phyloP scores from a whole-genome alignment of 192 early-diverging fungal genomes.

The Gamsiella multidivaricata region DNA sequence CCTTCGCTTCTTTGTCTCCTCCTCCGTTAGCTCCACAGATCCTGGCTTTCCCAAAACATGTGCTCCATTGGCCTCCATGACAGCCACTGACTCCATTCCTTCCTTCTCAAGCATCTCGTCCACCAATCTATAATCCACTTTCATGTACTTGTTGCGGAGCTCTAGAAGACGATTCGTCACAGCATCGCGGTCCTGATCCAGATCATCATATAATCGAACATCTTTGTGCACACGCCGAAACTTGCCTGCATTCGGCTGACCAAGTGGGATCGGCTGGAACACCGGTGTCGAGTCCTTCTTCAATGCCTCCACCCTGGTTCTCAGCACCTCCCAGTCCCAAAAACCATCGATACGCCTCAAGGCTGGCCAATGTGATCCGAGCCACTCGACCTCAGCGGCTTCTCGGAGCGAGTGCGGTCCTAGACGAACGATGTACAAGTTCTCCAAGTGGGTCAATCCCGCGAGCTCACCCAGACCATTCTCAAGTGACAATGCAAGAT shows the following conservation, averaged over 20 bases:
- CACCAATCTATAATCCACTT: background rate
- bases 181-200: background rate
- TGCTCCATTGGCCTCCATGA: background rate
- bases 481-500: background rate
- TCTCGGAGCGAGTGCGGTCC: constrained; percentile 12
- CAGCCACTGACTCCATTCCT: background rate
- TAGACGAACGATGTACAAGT: background rate
- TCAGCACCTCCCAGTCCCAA: constrained; percentile 1
- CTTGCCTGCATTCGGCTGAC: too few species aligned
- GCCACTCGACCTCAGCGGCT: constrained; percentile 7
- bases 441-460: background rate
- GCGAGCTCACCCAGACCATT: constrained; percentile 13
- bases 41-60: background rate
- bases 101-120: background rate
- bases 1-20: background rate
- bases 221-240: background rate
- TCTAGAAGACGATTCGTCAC: background rate
- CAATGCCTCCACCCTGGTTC: background rate
- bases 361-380: constrained; percentile 15
- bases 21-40: background rate
- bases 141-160: background rate
- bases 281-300: background rate
- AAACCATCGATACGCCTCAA: constrained; percentile 2
- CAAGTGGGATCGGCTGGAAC: too few species aligned
- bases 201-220: background rate